A percentile compares a stretch with the other conserved stretches of the same genome.
Evolutionary conservation across 78 protist species (phyloP).

Genomic region (Mantamonas sphyraenae): DNA sequence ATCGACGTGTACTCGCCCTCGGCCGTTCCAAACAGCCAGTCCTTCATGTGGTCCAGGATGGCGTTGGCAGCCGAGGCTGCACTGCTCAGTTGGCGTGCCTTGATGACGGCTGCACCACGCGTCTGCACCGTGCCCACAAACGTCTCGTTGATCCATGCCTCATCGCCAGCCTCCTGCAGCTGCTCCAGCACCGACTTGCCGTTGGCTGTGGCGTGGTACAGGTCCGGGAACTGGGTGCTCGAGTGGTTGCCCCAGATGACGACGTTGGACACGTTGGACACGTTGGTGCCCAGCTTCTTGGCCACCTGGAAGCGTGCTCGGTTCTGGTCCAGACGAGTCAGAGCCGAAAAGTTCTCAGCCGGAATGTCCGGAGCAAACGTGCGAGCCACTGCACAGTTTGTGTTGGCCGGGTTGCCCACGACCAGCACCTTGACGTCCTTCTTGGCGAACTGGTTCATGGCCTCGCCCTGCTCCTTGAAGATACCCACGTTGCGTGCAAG

Average conservation of each 20-base stretch:
- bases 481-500: slow-evolving; percentile 65
- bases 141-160: slow-evolving; percentile 4
- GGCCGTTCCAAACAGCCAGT: slow-evolving; percentile 48
- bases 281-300: slow-evolving; percentile 27
- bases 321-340: slow-evolving; percentile 90
- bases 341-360: slow-evolving; percentile 68
- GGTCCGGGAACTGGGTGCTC: slow-evolving; percentile 62
- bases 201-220: slow-evolving; percentile 14
- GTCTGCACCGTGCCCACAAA: slow-evolving; percentile 68
- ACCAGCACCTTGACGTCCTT: slow-evolving; percentile 58
- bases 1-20: slow-evolving; percentile 49
- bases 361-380: slow-evolving; percentile 73
- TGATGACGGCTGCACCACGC: slow-evolving; percentile 88
- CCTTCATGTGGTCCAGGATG: slow-evolving; percentile 57
- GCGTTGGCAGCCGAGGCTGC: slow-evolving; percentile 84
- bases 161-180: neutral
- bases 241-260: slow-evolving; percentile 94
- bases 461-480: slow-evolving; percentile 79
- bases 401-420: slow-evolving; percentile 97
- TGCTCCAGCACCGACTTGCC: neutral
- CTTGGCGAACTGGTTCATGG: slow-evolving; percentile 57
- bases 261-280: slow-evolving; percentile 48
- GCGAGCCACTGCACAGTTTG: slow-evolving; percentile 71
- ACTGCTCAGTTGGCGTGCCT: slow-evolving; percentile 54
- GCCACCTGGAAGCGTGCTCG: slow-evolving; percentile 55